phyloP scores from a whole-genome alignment of 2,329 filamentous ascomycete genomes.

The Ophiostoma himal-ulmi region DNA sequence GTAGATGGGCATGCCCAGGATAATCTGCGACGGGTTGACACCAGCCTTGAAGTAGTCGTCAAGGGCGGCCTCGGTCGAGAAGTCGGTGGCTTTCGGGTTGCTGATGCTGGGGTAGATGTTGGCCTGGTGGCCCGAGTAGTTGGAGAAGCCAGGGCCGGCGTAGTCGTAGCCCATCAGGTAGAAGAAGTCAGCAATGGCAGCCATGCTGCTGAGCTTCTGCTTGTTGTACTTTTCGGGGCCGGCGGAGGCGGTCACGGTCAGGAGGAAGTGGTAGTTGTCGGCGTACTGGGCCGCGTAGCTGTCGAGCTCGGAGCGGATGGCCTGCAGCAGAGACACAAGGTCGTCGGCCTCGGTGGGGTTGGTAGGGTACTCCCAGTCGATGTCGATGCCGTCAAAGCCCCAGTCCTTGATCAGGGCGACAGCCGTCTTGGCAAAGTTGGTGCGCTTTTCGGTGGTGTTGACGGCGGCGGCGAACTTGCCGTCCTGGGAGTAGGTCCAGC shows the following conservation, averaged over 20 bases:
- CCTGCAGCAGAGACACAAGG: slow-evolving; percentile 41
- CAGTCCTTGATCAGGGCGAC: slow-evolving; percentile 67
- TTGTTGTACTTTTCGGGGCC: slow-evolving; percentile 44
- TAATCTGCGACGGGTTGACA: slow-evolving; percentile 59
- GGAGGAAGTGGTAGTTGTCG: slow-evolving; percentile 45
- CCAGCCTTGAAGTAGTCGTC: slow-evolving; percentile 58
- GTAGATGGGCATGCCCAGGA: slow-evolving; percentile 75
- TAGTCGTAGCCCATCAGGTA: slow-evolving; percentile 70
- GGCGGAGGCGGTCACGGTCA: slow-evolving; percentile 49
- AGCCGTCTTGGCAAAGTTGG: slow-evolving; percentile 62
- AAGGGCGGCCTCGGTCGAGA: slow-evolving; percentile 61
- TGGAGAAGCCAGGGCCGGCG: slow-evolving; percentile 58
- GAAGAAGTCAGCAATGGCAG: slow-evolving; percentile 46
- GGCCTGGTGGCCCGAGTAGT: slow-evolving; percentile 59
- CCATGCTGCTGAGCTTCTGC: slow-evolving; percentile 43
- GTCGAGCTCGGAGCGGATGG: slow-evolving; percentile 44
- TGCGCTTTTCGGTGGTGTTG: slow-evolving; percentile 55
- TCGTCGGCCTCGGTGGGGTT: slow-evolving; percentile 38
- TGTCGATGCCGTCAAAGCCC: slow-evolving; percentile 44
- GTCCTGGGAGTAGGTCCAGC: slow-evolving; percentile 76
- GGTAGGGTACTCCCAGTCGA: slow-evolving; percentile 40
- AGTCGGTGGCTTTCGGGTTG: slow-evolving; percentile 59
- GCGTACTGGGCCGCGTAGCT: slow-evolving; percentile 42
- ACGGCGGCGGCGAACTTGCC: slow-evolving; percentile 57
- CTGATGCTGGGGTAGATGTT: slow-evolving; percentile 57